Percentiles rank a stretch among this genome's conserved stretches.
Evolutionary conservation across 768 basidiomycete genomes (phyloP).

Genomic region (Podaxis sp.): DNA sequence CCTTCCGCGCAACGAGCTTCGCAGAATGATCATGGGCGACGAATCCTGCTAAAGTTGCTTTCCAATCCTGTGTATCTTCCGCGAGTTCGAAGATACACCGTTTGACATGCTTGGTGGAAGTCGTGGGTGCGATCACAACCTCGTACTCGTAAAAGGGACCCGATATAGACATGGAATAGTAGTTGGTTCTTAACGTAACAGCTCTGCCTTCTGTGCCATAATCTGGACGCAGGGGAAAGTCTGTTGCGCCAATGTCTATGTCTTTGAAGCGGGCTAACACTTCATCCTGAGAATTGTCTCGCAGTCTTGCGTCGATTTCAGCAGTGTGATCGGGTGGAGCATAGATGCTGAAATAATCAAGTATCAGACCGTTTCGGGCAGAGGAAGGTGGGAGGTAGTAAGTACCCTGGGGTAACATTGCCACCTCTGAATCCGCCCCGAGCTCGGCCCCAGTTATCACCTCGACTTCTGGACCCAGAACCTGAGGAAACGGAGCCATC

Average conservation of each 20-base stretch:
- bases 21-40: conserved; percentile 58
- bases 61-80: conserved; percentile 50
- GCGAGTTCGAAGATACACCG: conserved; percentile 63
- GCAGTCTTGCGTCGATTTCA: conserved; percentile 40
- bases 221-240: conserved; percentile 57
- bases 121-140: conserved; percentile 51
- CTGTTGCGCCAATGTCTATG: conserved; percentile 30
- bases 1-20: conserved; percentile 47
- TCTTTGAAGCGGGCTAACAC: conserved; percentile 36
- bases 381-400: neutral
- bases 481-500: neutral
- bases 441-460: conserved; percentile 20
- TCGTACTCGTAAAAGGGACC: conserved; percentile 59
- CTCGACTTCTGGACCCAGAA: conserved; percentile 17
- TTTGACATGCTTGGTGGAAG: conserved; percentile 50
- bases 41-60: conserved; percentile 37
- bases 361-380: neutral
- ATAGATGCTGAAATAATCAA: conserved; percentile 25
- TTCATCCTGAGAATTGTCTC: conserved; percentile 37
- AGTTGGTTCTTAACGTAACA: conserved; percentile 62
- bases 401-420: conserved; percentile 34
- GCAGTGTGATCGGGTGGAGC: conserved; percentile 33
- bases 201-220: conserved; percentile 50
- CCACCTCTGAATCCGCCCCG: conserved; percentile 19
- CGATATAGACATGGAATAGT: conserved; percentile 57